phyloP scores from a whole-genome alignment of 306 rosid genomes.

The Medicago arabica region DNA sequence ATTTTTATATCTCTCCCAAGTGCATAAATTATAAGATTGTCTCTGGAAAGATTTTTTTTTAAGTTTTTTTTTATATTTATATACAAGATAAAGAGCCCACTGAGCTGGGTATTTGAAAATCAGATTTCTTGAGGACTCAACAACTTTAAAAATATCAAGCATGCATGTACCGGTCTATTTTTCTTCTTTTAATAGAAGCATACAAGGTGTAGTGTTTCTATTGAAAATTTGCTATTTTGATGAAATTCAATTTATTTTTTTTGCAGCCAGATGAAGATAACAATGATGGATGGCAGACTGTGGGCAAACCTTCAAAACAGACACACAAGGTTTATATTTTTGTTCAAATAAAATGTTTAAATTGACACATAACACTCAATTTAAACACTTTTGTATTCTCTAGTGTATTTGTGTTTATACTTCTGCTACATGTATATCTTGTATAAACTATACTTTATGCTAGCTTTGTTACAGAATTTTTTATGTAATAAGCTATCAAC shows the following conservation, averaged over 20 bases:
- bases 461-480: neutral
- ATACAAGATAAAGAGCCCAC: slow-evolving; percentile 8
- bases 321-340: slow-evolving; percentile 71
- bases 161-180: slow-evolving; percentile 41
- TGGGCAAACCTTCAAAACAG: slow-evolving; percentile 62
- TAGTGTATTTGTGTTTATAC: too few species aligned
- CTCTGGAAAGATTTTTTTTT: neutral
- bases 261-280: slow-evolving; percentile 57
- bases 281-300: slow-evolving; percentile 84
- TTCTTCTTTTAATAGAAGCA: slow-evolving; percentile 29
- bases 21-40: slow-evolving; percentile 10
- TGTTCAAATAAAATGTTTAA: slow-evolving; percentile 25
- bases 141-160: slow-evolving; percentile 36
- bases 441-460: slow-evolving; percentile 16
- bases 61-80: neutral
- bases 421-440: neutral
- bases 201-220: neutral
- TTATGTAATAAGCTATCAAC: slow-evolving; percentile 16
- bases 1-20: neutral
- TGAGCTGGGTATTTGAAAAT: slow-evolving; percentile 22
- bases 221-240: slow-evolving; percentile 2
- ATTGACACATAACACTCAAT: too few species aligned
- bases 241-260: slow-evolving; percentile 24
- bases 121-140: slow-evolving; percentile 12
- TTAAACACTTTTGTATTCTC: neutral